Percentiles rank a stretch among this genome's conserved stretches.
Evolutionary conservation across 2,329 filamentous ascomycete species (phyloP).

Genomic region (Nemania sp.): DNA sequence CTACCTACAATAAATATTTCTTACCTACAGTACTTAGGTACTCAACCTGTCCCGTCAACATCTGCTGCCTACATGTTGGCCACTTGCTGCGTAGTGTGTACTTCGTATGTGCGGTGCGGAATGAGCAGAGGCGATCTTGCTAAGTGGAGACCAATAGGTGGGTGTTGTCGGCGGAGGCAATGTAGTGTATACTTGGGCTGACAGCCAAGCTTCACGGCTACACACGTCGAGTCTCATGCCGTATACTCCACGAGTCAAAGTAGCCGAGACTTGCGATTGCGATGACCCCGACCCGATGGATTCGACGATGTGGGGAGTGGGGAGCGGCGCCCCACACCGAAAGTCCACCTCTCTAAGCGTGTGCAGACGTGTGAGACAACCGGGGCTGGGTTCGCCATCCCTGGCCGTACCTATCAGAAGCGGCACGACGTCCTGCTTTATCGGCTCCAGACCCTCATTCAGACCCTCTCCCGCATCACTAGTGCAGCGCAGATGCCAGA

Average conservation of each 20-base stretch:
- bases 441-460: constrained; percentile 26
- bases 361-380: constrained; percentile 13
- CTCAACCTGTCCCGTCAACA: too few species aligned
- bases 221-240: background rate
- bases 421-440: constrained; percentile 22
- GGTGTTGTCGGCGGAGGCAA: background rate
- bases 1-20: too few species aligned
- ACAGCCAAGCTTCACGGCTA: background rate
- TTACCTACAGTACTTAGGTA: too few species aligned
- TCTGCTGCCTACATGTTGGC: too few species aligned
- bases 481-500: background rate
- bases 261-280: constrained; percentile 4
- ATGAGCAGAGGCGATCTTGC: constrained; percentile 17
- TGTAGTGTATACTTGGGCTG: background rate
- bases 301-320: constrained; percentile 18
- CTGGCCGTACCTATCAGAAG: constrained; percentile 16
- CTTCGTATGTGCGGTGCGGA: background rate
- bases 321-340: background rate
- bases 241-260: background rate
- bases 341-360: too few species aligned
- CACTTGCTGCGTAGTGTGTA: too few species aligned
- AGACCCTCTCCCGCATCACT: constrained; percentile 27
- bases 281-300: constrained; percentile 14
- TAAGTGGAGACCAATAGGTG: background rate
- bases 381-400: constrained; percentile 8